phyloP scores from a whole-genome alignment of 2,329 filamentous ascomycete genomes.

The Neoarthrinium moseri region DNA sequence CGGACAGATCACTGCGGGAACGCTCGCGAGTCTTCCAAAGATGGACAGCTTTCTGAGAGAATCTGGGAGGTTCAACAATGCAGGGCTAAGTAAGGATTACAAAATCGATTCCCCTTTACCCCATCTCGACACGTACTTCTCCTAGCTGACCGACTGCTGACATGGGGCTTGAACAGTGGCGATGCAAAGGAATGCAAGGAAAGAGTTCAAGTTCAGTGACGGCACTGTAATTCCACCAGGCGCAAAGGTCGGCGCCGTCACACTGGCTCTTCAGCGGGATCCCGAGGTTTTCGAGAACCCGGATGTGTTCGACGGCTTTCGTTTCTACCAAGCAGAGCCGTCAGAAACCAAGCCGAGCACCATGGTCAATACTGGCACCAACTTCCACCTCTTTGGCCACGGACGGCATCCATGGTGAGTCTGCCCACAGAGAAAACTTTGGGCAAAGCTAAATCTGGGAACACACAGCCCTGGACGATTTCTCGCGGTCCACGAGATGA shows the following conservation, averaged over 20 bases:
- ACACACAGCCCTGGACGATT: constrained; percentile 7
- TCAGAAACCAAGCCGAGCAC: constrained; percentile 7
- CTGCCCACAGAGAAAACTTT: neutral
- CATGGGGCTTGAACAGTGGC: constrained; percentile 2
- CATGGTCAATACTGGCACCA: constrained; percentile 7
- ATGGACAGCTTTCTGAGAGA: constrained; percentile 12
- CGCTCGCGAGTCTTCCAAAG: constrained; percentile 5
- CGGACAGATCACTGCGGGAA: constrained; percentile 2
- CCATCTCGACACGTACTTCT: neutral
- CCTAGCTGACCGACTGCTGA: neutral
- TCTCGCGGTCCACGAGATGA: constrained; percentile 10
- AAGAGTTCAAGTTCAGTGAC: constrained; percentile 11
- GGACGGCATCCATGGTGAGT: constrained; percentile 10
- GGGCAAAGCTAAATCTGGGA: neutral
- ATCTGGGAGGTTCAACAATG: constrained; percentile 7
- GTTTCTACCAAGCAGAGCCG: constrained; percentile 4
- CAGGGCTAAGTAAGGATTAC: constrained; percentile 8
- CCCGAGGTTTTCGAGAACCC: constrained; percentile 9
- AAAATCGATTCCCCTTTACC: too few species aligned
- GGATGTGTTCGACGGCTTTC: constrained; percentile 10
- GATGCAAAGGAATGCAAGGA: constrained; percentile 11
- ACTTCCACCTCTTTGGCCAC: constrained; percentile 10
- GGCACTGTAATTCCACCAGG: constrained; percentile 9
- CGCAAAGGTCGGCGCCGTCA: constrained; percentile 8
- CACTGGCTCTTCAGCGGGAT: constrained; percentile 3